A percentile compares a stretch with the other conserved stretches of the same genome.
phyloP scores from a whole-genome alignment of 2,329 filamentous ascomycete species.

The Myrmaecium sp. region DNA sequence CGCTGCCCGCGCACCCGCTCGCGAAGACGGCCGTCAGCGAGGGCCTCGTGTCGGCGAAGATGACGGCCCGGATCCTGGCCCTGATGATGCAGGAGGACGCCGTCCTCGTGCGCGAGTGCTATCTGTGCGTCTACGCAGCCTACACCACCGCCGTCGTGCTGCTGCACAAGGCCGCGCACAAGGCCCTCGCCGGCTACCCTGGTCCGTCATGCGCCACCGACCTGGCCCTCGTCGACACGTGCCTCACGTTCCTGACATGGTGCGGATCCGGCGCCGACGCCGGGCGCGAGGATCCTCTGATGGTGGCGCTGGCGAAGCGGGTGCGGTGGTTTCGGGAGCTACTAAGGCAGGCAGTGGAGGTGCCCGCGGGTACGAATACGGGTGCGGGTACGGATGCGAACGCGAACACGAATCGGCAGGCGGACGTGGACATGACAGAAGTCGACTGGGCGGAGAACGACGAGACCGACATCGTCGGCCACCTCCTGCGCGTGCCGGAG shows the following conservation, averaged over 20 bases:
- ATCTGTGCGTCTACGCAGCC: slow-evolving; percentile 9
- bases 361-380: no score
- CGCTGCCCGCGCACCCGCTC: background rate
- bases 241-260: slow-evolving; percentile 4
- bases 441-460: background rate
- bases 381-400: no score
- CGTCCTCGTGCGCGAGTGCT: slow-evolving; percentile 8
- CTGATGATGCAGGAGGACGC: slow-evolving; percentile 7
- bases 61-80: slow-evolving; percentile 6
- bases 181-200: slow-evolving; percentile 4
- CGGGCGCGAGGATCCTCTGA: background rate
- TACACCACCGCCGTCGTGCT: slow-evolving; percentile 8
- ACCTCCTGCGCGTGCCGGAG: slow-evolving; percentile 5
- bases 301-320: no score
- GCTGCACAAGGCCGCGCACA: slow-evolving; percentile 6
- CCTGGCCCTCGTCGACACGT: slow-evolving; percentile 5
- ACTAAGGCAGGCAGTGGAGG: no score
- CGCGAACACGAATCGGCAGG: background rate
- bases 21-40: slow-evolving; percentile 5
- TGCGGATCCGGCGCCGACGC: slow-evolving; percentile 5
- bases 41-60: slow-evolving; percentile 8
- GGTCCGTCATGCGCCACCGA: slow-evolving; percentile 2
- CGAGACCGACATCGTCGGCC: slow-evolving; percentile 4
- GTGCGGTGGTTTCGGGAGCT: no score
- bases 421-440: background rate